Base-by-base conservation (phyloP, 768 basidiomycete species). In the Termitomyces titanicus region DNA sequence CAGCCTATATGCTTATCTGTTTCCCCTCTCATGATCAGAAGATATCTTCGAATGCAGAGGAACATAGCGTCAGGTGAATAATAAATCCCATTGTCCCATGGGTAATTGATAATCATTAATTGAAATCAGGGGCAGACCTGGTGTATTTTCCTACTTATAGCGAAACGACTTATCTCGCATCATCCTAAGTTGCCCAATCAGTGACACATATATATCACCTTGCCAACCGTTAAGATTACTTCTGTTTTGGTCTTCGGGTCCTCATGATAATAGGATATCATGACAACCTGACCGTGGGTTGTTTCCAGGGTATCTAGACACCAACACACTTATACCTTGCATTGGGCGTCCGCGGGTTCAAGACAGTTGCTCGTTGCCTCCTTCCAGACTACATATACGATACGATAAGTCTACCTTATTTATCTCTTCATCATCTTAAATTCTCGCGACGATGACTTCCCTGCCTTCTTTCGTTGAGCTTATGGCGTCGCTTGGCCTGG, bases 401-500 rank as follows among this genome's bases (percentile, higher is more conserved):
- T n/a, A n/a, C n/a, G n/a, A n/a, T n/a, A n/a, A n/a, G n/a, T 58
- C 66, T 55, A 47, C 58, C 69, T 65, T 64, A 72, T 71, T 70
- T 70, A 66, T 69, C 67, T 63, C 64, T 64, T 61, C 64, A 62
- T 60, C 63, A 61, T 66, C 64, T 52, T 22, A 39, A 17, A 31
- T 66, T 64, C 57, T 66, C 61, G 59, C 57, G 50, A 64, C 66
- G 64, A 89, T 86, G 86, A 75, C 86, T 67, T 71, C 88, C 64
- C 84, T 92, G 63, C 91, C 91, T 65, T 92, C 91, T 54, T 93
- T 93, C 69, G 84, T 90, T 55, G 85, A 92, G 74, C 87, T 93
- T 68, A 90, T 93, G 89, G 82, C 83, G 59, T 82, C 91, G 57
- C 77, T 93, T 62, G 91, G 88, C 60, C 77, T 92, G 69, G 83